These are phyloP conservation scores for Lentinula edodes DNA, from an alignment of 768 basidiomycete species.

Conservation along the genomic window DNA sequence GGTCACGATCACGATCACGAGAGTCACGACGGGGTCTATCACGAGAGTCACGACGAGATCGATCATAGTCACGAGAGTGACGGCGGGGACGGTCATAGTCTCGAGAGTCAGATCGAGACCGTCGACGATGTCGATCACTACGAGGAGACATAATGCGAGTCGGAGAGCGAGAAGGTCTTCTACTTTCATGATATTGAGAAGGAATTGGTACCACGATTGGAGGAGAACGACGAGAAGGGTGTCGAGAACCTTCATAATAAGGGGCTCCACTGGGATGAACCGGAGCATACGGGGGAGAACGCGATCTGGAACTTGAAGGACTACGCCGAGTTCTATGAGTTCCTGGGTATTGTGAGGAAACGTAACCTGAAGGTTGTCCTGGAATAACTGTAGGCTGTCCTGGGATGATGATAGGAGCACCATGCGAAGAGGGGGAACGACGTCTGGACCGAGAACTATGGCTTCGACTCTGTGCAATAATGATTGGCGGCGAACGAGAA, in stretches of 20 bases:
- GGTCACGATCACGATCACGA: neutral
- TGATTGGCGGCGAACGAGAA: neutral
- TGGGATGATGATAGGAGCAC: neutral
- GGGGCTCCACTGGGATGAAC: neutral
- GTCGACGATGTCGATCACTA: neutral
- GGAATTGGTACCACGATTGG: constrained; percentile 7
- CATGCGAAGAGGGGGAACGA: neutral
- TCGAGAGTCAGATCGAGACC: too few species aligned
- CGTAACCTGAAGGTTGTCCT: neutral
- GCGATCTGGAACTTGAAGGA: neutral
- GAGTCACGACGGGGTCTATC: neutral
- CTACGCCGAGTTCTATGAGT: neutral
- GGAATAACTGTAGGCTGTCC: neutral
- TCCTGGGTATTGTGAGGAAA: neutral
- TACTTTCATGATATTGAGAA: neutral
- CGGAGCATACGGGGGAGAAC: neutral
- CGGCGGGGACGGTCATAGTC: neutral
- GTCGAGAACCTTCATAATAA: neutral
- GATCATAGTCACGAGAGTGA: constrained; percentile 5
- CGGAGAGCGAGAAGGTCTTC: constrained; percentile 9
- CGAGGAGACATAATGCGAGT: constrained; percentile 3
- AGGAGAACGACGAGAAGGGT: constrained; percentile 4
- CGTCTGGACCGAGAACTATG: constrained; percentile 9
- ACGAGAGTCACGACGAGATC: neutral
- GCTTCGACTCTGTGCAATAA: constrained; percentile 10